A percentile compares a stretch with the other conserved stretches of the same genome.
phyloP scores from a whole-genome alignment of 2,329 filamentous ascomycete species.

The Ophioceras dolichostomum region DNA sequence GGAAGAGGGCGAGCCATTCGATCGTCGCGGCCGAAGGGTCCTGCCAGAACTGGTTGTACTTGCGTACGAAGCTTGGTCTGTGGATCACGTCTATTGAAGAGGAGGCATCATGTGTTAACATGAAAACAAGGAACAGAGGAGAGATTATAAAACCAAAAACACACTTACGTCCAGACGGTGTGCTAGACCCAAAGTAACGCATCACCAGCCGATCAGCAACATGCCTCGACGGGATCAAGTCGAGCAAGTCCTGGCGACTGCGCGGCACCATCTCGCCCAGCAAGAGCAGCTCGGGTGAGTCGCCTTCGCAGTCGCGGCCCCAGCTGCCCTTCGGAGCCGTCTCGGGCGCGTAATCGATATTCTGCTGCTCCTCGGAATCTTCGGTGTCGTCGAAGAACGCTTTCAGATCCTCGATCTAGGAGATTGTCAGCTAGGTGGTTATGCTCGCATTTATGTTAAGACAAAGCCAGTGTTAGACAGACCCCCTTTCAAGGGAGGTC shows the following conservation, averaged over 20 bases:
- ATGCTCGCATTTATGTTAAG: no score
- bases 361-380: conserved; percentile 17
- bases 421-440: no score
- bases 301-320: conserved; percentile 15
- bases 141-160: no score
- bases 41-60: conserved; percentile 17
- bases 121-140: no score
- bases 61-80: conserved; percentile 22
- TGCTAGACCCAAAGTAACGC: conserved; percentile 40
- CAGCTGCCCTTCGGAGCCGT: conserved; percentile 17
- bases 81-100: conserved; percentile 41
- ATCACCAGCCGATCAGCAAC: conserved; percentile 37
- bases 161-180: no score
- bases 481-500: no score
- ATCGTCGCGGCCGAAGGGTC: conserved; percentile 8
- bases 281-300: conserved; percentile 29
- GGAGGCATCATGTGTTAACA: no score
- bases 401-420: conserved; percentile 50
- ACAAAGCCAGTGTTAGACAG: no score
- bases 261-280: conserved; percentile 21
- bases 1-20: conserved; percentile 18
- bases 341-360: conserved; percentile 13
- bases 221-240: conserved; percentile 30
- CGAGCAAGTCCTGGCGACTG: conserved; percentile 32
- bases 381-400: conserved; percentile 40